Base-by-base conservation (phyloP, 805 yeast species). In the Ogataea methanolica region DNA sequence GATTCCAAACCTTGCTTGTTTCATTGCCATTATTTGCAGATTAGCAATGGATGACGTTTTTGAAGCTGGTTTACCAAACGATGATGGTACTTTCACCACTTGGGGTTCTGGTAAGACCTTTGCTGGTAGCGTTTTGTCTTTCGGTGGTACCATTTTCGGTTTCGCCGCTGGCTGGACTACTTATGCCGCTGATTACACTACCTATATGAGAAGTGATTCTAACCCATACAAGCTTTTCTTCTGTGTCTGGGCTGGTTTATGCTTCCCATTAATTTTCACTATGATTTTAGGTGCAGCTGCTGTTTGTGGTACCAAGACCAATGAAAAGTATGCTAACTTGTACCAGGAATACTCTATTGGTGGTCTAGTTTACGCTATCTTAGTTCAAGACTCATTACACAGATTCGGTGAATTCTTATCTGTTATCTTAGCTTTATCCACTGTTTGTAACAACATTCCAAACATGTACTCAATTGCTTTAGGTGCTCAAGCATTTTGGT, bases 121-220 rank as follows among this genome's bases (percentile, higher is more conserved):
- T 49, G 95, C 94, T 33, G 96, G 88, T 53, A 59, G 66, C 59
- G 90, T 88, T 17, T 71, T 90, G 48, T 80, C 92, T 19, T 88
- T 85, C 56, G 96, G 96, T 63, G 83, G 90, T 66, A 69, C 94
- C 39, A 66, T 86, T 53, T 90, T 79, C 59, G 97, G 97, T 53
- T 90, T 84, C 61, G 95, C 96, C 43, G 79, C 96, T 46, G 97
- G 97, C 53, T 90, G 97, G 97, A 80, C 95, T 47, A 83, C 96
- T 17, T 88, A 83, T 58, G 94, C 97, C 26, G 81, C 96, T 44
- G 97, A 90, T 70, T 91, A 90, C 71, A 88, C 96, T 43, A 89
- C 85, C 39, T 91, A 88, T 72, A 88, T 86, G 78, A 88, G 85
- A 55, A 72, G 77, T 58, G 75, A 78, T 60, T 80, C 83, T 53